phyloP scores from a whole-genome alignment of 768 basidiomycete species.

The Serendipita vermifera region DNA sequence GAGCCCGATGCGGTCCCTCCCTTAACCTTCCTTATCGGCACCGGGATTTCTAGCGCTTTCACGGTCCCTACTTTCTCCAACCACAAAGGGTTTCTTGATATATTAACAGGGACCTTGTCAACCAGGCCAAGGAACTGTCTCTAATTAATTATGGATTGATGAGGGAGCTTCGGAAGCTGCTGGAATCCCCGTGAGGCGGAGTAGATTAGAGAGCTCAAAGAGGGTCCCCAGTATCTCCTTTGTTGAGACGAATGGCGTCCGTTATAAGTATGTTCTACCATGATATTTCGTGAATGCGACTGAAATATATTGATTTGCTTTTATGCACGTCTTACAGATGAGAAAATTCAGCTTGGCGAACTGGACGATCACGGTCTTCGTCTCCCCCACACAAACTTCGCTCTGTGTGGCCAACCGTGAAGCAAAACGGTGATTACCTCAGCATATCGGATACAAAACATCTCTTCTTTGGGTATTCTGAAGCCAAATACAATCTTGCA shows the following conservation, averaged over 20 bases:
- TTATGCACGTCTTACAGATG: not conserved
- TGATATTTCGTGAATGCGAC: too few species aligned
- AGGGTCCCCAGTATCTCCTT: not conserved
- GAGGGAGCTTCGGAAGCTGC: not conserved
- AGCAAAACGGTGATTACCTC: conserved; percentile 73
- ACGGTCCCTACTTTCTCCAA: too few species aligned
- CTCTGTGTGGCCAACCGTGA: conserved; percentile 65
- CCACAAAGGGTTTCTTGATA: too few species aligned
- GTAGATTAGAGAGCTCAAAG: too few species aligned
- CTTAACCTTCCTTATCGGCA: too few species aligned
- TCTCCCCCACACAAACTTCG: conserved; percentile 41
- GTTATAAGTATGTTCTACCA: not conserved
- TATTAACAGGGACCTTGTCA: not conserved
- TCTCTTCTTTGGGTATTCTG: conserved; percentile 86
- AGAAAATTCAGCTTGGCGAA: not conserved
- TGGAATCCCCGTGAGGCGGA: not conserved
- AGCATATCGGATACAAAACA: conserved; percentile 69
- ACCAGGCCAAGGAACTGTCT: not conserved
- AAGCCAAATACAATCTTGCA: conserved; percentile 58
- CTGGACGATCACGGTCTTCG: conserved; percentile 28
- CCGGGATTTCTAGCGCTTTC: too few species aligned
- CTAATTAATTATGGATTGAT: not conserved
- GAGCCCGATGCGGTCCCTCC: too few species aligned
- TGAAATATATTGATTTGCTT: not conserved
- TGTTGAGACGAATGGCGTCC: not conserved